A percentile compares a stretch with the other conserved stretches of the same genome.
Evolutionary conservation across 306 rosid genomes (phyloP).

Genomic region (Inga laurina): DNA sequence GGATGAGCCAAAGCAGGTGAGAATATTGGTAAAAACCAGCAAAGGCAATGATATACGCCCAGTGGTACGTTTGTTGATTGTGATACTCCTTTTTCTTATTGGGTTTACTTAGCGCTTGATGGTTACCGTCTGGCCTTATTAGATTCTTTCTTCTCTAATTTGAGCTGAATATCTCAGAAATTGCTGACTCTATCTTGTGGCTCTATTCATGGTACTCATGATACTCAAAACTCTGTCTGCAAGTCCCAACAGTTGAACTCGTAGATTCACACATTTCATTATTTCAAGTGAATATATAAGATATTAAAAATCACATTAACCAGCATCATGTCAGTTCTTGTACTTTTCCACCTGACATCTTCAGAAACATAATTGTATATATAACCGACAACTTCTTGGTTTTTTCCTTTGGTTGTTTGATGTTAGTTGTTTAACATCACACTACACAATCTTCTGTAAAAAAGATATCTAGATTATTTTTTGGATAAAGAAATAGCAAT

Average conservation of each 20-base stretch:
- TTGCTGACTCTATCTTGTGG: not conserved
- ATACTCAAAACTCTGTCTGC: not conserved
- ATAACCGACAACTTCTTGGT: not conserved
- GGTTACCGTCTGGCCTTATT: not conserved
- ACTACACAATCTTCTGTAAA: not conserved
- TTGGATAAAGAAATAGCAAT: not conserved
- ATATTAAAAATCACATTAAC: not conserved
- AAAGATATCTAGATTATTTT: not conserved
- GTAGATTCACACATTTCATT: not conserved
- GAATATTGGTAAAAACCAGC: constrained; percentile 52
- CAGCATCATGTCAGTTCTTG: not conserved
- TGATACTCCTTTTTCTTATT: not conserved
- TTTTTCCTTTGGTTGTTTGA: not conserved
- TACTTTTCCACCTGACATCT: not conserved
- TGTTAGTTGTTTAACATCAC: not conserved
- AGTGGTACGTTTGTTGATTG: constrained; percentile 57
- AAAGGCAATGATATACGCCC: constrained; percentile 83
- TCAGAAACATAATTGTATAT: not conserved
- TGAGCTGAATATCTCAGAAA: not conserved
- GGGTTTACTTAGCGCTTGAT: not conserved
- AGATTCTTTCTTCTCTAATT: not conserved
- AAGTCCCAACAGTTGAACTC: not conserved
- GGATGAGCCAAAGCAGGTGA: constrained; percentile 51
- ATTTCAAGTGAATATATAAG: not conserved
- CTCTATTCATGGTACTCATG: not conserved